These are phyloP conservation scores for Oxyria digyna DNA, from an alignment of 148 eudicot genomes.

Conservation along the genomic window DNA sequence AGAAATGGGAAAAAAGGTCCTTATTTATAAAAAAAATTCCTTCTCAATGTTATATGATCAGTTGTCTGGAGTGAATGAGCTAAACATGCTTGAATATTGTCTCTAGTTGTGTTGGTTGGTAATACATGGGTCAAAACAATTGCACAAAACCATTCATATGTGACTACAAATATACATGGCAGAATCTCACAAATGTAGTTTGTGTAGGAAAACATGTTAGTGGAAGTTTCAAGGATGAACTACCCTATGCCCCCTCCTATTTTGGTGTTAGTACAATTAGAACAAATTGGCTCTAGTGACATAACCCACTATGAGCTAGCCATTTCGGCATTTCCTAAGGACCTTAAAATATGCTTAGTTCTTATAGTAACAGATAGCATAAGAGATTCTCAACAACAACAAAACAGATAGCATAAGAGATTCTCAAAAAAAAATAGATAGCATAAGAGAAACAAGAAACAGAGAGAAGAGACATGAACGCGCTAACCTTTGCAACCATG, in stretches of 20 bases:
- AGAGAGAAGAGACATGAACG: constrained; percentile 19
- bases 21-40: not conserved
- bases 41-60: not conserved
- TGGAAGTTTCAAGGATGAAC: not conserved
- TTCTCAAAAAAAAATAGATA: no score
- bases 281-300: not conserved
- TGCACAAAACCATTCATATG: not conserved
- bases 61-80: not conserved
- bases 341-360: not conserved
- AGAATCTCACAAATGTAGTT: not conserved
- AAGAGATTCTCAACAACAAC: no score
- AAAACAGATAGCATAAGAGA: no score
- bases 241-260: no score
- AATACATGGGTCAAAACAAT: not conserved
- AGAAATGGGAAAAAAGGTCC: not conserved
- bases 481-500: constrained; percentile 99
- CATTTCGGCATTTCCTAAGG: not conserved
- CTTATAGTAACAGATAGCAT: not conserved
- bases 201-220: not conserved
- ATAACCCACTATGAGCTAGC: not conserved
- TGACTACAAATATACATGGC: not conserved
- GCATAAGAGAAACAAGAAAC: no score
- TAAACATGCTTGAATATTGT: not conserved
- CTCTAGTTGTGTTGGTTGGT: not conserved
- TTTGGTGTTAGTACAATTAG: not conserved